Evolutionary conservation across 2,329 filamentous ascomycete species (phyloP), one percentile per base, ranked within the genome.

Genomic region (Colletotrichum tofieldiae): DNA sequence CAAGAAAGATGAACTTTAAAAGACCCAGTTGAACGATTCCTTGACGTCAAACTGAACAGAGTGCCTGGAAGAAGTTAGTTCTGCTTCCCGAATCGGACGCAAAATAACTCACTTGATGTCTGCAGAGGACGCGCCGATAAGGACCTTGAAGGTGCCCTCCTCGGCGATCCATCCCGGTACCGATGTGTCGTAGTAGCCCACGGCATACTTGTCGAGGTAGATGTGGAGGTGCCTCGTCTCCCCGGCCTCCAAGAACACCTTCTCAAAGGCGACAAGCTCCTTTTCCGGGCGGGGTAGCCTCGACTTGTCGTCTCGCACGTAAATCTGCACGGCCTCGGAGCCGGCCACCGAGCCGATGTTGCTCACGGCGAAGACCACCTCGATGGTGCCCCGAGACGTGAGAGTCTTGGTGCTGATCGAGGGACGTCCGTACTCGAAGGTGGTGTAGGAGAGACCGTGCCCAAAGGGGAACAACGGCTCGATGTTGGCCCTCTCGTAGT

Each of bases 401-500:
- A 88, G 78, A 1, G 83, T 79, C 64, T 80, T 79, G 2, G 79
- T 77, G 75, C 82, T 85, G 65, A 92, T 84, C 4, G 85, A 86
- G 0, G 90, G 86, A 1, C 85, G 82, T 18, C 90, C 89, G 77
- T 93, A 92, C 58, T 87, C 85, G 78, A 94, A 94, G 0, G 83
- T 87, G 0, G 92, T 94, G 80, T 94, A 95, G 0, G 91, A 93
- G 9, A 94, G 85, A 1, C 93, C 93, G 78, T 93, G 92, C 14
- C 93, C 93, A 75, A 94, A 94, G 37, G 91, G 86, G 81, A 94
- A 94, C 0, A 93, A 84, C 0, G 91, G 90, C 6, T 85, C 82
- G 61, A 91, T 86, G 35, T 85, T 84, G 16, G 85, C 82, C 26
- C 88, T 88, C 76, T 95, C 92, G 79, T 93, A 94, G 81, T 93